Conservation (phyloP, 2,329 filamentous ascomycete species). For the Tolypocladium endophyticum region DNA sequence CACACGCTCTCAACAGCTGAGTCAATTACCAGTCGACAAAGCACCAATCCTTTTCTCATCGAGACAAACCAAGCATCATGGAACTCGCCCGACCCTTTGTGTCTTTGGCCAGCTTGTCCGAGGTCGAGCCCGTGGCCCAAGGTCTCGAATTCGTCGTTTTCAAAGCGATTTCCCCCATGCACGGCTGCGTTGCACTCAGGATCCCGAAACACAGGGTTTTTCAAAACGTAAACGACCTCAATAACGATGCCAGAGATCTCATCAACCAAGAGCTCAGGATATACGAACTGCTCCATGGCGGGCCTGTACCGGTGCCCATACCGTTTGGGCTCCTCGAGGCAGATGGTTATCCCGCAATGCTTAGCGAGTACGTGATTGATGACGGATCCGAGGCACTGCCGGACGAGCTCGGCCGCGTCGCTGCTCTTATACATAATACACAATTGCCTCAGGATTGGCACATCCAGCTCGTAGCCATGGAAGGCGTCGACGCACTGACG, state of each 20-base stretch:
- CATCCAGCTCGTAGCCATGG: conserved; percentile 6
- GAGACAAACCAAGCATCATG: neutral
- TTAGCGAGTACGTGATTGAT: conserved; percentile 6
- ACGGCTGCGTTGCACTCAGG: conserved; percentile 5
- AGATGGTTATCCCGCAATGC: conserved; percentile 7
- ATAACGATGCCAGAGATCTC: conserved; percentile 5
- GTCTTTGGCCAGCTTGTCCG: conserved; percentile 1
- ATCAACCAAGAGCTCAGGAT: conserved; percentile 7
- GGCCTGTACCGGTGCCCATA: conserved; percentile 4
- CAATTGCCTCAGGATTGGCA: conserved; percentile 3
- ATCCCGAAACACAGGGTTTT: conserved; percentile 5
- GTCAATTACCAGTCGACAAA: neutral
- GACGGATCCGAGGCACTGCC: conserved; percentile 1
- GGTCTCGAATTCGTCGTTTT: conserved; percentile 8
- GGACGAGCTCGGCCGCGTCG: conserved; percentile 5
- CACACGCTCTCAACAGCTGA: neutral
- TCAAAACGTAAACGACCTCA: conserved; percentile 8
- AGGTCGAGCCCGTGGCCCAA: conserved; percentile 3
- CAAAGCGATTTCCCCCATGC: conserved; percentile 1
- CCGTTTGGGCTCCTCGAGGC: conserved; percentile 2
- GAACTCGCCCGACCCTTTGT: conserved; percentile 3
- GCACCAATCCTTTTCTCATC: neutral
- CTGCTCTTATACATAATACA: conserved; percentile 5
- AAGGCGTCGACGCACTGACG: neutral
- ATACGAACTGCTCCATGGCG: conserved; percentile 3